Evolutionary conservation across 305 asterid species (phyloP).

Genomic region (Ilex paraguariensis): DNA sequence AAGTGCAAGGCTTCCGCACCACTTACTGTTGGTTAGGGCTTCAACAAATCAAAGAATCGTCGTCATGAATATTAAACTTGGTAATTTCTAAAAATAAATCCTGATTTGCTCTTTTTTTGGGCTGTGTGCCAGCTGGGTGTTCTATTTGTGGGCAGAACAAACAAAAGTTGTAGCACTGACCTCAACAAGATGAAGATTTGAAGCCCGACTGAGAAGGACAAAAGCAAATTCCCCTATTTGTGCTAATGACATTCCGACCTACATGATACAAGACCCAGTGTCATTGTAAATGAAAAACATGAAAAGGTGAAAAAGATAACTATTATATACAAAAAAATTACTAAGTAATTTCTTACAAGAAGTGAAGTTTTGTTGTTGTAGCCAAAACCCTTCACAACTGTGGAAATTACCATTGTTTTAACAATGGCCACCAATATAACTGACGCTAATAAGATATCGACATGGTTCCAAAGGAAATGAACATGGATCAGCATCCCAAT

Average conservation of each 20-base stretch:
- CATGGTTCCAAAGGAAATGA: constrained; percentile 98
- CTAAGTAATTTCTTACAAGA: constrained; percentile 52
- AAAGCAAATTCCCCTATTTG: constrained; percentile 99
- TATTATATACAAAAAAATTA: constrained; percentile 6
- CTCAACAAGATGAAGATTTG: constrained; percentile 98
- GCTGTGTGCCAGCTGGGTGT: too few relatives aligned
- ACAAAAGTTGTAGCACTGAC: constrained; percentile 33
- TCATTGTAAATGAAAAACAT: constrained; percentile 16
- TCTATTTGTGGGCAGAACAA: background rate
- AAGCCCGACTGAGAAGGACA: constrained; percentile 98
- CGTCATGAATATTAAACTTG: too few relatives aligned
- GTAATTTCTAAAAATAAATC: too few relatives aligned
- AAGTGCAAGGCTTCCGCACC: too few relatives aligned
- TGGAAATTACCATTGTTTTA: constrained; percentile 81
- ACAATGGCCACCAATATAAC: constrained; percentile 87
- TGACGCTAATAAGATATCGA: constrained; percentile 92
- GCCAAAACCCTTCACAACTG: constrained; percentile 95
- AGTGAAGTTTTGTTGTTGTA: constrained; percentile 94
- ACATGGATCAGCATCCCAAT: constrained; percentile 99
- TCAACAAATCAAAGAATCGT: too few relatives aligned
- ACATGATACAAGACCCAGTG: constrained; percentile 23
- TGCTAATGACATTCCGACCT: constrained; percentile 99
- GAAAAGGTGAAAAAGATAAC: constrained; percentile 8
- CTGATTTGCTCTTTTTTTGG: too few relatives aligned
- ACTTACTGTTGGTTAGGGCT: too few relatives aligned